A percentile compares a stretch with the other conserved stretches of the same genome.
Conservation (phyloP, 2,329 filamentous ascomycete species). For the Fusarium sacchari region DNA sequence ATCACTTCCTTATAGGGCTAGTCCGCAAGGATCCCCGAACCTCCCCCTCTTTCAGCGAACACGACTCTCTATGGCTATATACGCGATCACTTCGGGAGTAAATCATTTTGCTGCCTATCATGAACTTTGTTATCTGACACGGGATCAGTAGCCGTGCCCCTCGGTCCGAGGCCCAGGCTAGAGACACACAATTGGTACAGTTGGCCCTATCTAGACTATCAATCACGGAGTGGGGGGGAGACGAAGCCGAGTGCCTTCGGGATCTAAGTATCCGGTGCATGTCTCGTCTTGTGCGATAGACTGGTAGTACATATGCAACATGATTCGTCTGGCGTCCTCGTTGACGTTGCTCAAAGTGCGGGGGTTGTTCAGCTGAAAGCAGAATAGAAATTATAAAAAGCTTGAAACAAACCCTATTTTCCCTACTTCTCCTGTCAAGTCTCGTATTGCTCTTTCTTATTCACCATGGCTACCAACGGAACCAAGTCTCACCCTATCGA, state of each 20-base stretch:
- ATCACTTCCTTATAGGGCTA: not conserved
- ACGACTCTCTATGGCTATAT: not conserved
- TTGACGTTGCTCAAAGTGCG: conserved; percentile 11
- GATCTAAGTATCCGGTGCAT: not conserved
- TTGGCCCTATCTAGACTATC: not conserved
- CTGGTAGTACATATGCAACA: not conserved
- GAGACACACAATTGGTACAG: not conserved
- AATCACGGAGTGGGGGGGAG: not conserved
- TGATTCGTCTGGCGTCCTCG: conserved; percentile 13
- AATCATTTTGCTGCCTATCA: not conserved
- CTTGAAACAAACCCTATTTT: not conserved
- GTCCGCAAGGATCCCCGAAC: not conserved
- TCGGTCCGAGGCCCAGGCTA: conserved; percentile 16
- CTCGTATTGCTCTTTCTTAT: not conserved
- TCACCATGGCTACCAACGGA: conserved; percentile 24
- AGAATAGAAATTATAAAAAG: not conserved
- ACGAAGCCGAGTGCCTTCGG: conserved; percentile 6
- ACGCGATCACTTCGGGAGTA: not conserved
- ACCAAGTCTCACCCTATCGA: conserved; percentile 4
- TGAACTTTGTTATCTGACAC: not conserved
- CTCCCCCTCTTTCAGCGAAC: not conserved
- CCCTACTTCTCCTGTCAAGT: not conserved
- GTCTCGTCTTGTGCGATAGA: not conserved
- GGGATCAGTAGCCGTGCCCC: not conserved
- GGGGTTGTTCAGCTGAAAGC: conserved; percentile 2